These are phyloP conservation scores for Umbilicus rupestris DNA, from an alignment of 164 flowering plant genomes.

Conservation along the genomic window DNA sequence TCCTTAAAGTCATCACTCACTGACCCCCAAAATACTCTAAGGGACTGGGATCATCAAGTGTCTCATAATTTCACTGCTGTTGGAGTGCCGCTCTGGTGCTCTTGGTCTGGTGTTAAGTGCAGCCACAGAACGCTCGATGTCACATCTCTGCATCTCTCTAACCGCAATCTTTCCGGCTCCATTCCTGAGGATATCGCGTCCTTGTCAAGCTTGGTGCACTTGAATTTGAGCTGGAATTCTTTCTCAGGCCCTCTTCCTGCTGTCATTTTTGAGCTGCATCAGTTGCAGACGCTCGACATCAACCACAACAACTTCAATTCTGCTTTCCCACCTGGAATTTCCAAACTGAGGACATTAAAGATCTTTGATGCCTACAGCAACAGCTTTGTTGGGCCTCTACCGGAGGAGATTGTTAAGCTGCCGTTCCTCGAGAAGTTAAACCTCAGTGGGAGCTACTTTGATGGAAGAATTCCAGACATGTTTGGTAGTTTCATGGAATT, in stretches of 20 bases:
- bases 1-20: conserved; percentile 55
- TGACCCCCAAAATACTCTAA: conserved; percentile 49
- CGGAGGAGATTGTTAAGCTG: conserved; percentile 38
- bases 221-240: conserved; percentile 65
- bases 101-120: conserved; percentile 83
- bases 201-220: conserved; percentile 27
- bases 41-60: conserved; percentile 49
- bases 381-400: conserved; percentile 67
- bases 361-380: conserved; percentile 68
- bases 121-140: conserved; percentile 28
- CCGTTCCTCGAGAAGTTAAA: conserved; percentile 52
- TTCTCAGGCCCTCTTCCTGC: conserved; percentile 55
- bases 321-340: conserved; percentile 56
- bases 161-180: conserved; percentile 61
- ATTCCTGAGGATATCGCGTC: conserved; percentile 37
- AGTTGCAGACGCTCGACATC: conserved; percentile 55
- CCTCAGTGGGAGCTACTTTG: conserved; percentile 89
- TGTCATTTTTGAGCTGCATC: conserved; percentile 37
- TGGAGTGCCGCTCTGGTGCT: conserved; percentile 50
- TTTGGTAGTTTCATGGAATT: conserved; percentile 44
- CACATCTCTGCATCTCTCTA: conserved; percentile 58
- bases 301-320: conserved; percentile 67
- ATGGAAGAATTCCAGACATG: conserved; percentile 47
- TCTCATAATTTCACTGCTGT: conserved; percentile 13
- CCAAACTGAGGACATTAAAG: conserved; percentile 41